phyloP scores from a whole-genome alignment of 1,284 basidiomycete species.

The Cutaneotrichosporon sp. region DNA sequence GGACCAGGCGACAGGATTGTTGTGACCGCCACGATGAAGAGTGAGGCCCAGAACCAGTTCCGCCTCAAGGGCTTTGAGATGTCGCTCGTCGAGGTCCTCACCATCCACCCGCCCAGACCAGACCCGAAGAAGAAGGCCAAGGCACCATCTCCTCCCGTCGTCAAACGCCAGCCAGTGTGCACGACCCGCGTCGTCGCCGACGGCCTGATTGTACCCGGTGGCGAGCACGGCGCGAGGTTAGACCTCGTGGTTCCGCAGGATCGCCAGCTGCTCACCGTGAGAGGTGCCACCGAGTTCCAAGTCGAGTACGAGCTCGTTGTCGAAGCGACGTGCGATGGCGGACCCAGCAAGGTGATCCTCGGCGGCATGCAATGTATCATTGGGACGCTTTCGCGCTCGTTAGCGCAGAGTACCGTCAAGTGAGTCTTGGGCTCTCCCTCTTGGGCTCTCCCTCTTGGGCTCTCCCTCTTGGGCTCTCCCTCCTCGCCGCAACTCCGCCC shows the following conservation, averaged over 20 bases:
- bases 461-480: no score
- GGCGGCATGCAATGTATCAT: slow-evolving; percentile 62
- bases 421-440: slow-evolving; percentile 26
- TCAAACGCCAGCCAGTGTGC: slow-evolving; percentile 17
- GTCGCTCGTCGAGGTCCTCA: slow-evolving; percentile 68
- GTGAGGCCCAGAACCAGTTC: slow-evolving; percentile 57
- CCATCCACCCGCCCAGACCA: slow-evolving; percentile 37
- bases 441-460: neutral
- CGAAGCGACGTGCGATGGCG: slow-evolving; percentile 67
- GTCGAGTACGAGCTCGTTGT: slow-evolving; percentile 73
- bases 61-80: slow-evolving; percentile 78
- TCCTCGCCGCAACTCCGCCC: neutral
- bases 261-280: slow-evolving; percentile 72
- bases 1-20: slow-evolving; percentile 78
- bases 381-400: slow-evolving; percentile 37
- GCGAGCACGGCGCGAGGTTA: slow-evolving; percentile 67
- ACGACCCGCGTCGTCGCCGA: slow-evolving; percentile 46
- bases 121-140: slow-evolving; percentile 58
- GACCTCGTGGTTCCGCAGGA: slow-evolving; percentile 65
- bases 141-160: slow-evolving; percentile 61
- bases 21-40: slow-evolving; percentile 63
- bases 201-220: slow-evolving; percentile 67
- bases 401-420: slow-evolving; percentile 45
- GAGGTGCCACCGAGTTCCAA: slow-evolving; percentile 73
- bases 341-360: slow-evolving; percentile 62